Base-by-base conservation (phyloP, 2,329 filamentous ascomycete genomes). In the Claviceps arundinis region DNA sequence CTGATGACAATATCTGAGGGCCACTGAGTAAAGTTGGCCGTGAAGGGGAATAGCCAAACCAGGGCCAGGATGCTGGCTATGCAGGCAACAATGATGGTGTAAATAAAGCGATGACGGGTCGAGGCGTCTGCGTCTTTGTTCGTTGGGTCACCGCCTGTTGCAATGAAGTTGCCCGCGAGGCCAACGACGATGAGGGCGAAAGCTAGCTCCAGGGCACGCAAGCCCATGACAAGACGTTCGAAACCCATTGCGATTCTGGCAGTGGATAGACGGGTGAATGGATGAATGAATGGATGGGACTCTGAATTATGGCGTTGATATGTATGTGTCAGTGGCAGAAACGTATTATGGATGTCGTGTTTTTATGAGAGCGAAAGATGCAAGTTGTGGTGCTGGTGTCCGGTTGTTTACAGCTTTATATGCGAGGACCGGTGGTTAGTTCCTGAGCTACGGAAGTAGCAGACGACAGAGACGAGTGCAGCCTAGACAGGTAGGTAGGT, bases 131-230 rank as follows among this genome's bases (percentile, higher is more conserved):
- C 65, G 22, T 70, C 55, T 34, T 34, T 34, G 9, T 34, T 34
- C 9, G 30, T 34, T 34, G 30, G 30, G 30, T 34, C 30, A 4
- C 9, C 49, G 70, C 70, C 3, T 67, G 58, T 62, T 81, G 75
- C 26, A 26, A 89, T 77, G 64, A 84, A 85, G 57, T 78, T 65
- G 50, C 82, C 84, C 54, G 83, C 80, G 55, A 89, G 73, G 55
- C 84, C 85, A 24, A 83, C 81, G 50, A 88, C 81, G 55, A 89
- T 84, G 58, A 78, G 75, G n/a, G 78, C 82, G 62, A 85, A 89
- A 60, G 74, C 80, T 56, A 90, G 75, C 70, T 88, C 64, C 17
- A 68, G 65, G 34, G 61, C 59, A 30, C 70, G 69, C 47, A 72
- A 63, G 46, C 66, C 52, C 53, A 70, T 69, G 54, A 71, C 61